Evolutionary conservation across 441 rosid species (phyloP), one percentile per base, ranked within the genome.

Genomic region (Populus trichocarpa): DNA sequence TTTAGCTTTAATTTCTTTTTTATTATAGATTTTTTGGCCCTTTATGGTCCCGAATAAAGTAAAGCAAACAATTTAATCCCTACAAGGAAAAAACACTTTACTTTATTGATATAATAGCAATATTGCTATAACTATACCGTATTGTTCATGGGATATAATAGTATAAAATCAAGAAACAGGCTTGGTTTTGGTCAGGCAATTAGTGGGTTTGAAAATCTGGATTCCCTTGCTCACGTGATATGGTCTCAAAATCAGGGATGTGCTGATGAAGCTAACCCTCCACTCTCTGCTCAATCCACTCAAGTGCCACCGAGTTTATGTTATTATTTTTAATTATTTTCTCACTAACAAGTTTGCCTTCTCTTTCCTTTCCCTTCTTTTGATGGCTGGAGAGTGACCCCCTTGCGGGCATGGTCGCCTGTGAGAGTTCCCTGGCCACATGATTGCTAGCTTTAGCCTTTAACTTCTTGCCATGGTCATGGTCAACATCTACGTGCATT

Each of bases 201-300:
- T 76, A 84, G 88, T 81, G 81, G 81, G 81, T 50, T 23, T 66
- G 70, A 69, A 77, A 71, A 46, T 88, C 32, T 73, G 83, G 87
- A 86, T 87, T 84, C 88, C 83, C 76, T 33, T 79, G 46, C 87
- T 87, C 95, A 88, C 93, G 97, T 93, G 95, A 85, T 84, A 75
- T 61, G 81, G 83, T 95, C 95, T 90, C 87, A 90, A 93, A 91
- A 91, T 88, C 88, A 81, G 96, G 96, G 90, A 88, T 83, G 85
- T 87, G 89, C 81, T 83, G 75, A 46, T 75, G 75, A 79, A 42
- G 65, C 69, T 75, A 75, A 77, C 78, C 80, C 74, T 77, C 23
- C 28, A 20, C 0, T 30, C 28, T 30, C 72, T 5, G 3, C 61
- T 53, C 26, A 33, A 50, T 77, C 86, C 85, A 86, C 84, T 79